Base-by-base conservation (phyloP, 2,329 filamentous ascomycete genomes). In the Diaporthe vexans region DNA sequence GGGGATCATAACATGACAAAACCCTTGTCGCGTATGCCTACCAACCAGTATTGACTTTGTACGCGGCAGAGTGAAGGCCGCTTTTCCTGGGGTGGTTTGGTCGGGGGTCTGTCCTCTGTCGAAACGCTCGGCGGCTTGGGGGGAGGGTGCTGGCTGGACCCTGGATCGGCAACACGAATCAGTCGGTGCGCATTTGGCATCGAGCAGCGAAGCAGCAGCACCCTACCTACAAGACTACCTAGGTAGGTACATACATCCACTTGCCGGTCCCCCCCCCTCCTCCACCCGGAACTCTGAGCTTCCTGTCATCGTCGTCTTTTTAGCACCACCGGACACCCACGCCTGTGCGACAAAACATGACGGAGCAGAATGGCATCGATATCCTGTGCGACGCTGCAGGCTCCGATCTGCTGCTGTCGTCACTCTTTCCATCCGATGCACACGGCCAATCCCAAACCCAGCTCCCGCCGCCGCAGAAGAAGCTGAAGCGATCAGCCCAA, bases 341-440 rank as follows among this genome's bases (percentile, higher is more conserved):
- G 61, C 43, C 40, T 51, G 61, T 65, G 61, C 61, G 43, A 51
- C 61, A 11, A 52, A 78, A 52, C 29, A 80, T 80, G 79, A 77
- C 76, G 24, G 78, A 79, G 74, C 78, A 78, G 57, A 79, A 78
- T 74, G 79, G 78, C 35, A 80, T 80, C 33, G 78, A 79, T 67
- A 80, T 81, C 33, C 74, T 80, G 43, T 81, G 79, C 68, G 78
- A 81, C 58, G 79, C 79, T 35, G 79, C 78, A n/a, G 77, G 77
- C 37, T 78, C 78, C 19, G 72, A 69, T 43, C 17, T 70, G 24
- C 21, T 73, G 54, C 29, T 59, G 43, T 58, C 72, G 21, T 43
- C 52, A 51, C 26, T 57, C n/a, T 46, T 59, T 26, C 51, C 54
- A 6, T 13, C 37, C 33, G 26, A 46, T 9, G 21, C 68, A 4